Evolutionary conservation across 106 monocot species (phyloP), one percentile per base, ranked within the genome.

Genomic region (Phalaenopsis equestris): DNA sequence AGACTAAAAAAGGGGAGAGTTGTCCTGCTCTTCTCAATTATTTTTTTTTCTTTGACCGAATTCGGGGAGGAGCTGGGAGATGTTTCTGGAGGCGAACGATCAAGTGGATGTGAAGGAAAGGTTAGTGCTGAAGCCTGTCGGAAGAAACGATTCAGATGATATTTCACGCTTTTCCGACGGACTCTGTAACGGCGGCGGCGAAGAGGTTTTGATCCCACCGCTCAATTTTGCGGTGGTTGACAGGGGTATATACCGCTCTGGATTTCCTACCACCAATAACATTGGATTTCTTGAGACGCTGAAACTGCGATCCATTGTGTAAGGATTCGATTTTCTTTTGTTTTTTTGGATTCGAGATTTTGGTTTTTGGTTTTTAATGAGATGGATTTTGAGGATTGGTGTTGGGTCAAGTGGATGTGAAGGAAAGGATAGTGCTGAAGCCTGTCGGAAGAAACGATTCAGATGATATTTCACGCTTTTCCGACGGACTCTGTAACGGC

Each of bases 211-310:
- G 76, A 77, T 84, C 14, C 90, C 93, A 70, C 96, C 96, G 73
- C 24, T 68, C 76, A 96, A 96, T 73, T 96, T 91, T 78, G 89
- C 78, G 46, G 86, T 90, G 85, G 96, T 96, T 41, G 91, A 89
- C 42, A 36, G 45, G 18, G 93, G 96, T 23, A 84, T 96, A 73
- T 96, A 88, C 87, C 81, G 96, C 12, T 96, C 93, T 38, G 93
- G 86, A 0, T 85, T 90, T 49, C 96, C 96, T 8, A 73, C 42
- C 2, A 56, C 78, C 19, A 79, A 79, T 65, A 96, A 93, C 75
- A 90, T 96, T 70, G 83, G 75, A 6, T 96, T 93, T 58, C 84
- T 96, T 56, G 80, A 88, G 21, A 58, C 86, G 3, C 80, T 96
- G 19, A 84, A 84, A 8, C 87, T 96, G 58, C 83, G 87, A 46